Conservation (phyloP, 768 basidiomycete genomes). For the Phylloporus arenicola region DNA sequence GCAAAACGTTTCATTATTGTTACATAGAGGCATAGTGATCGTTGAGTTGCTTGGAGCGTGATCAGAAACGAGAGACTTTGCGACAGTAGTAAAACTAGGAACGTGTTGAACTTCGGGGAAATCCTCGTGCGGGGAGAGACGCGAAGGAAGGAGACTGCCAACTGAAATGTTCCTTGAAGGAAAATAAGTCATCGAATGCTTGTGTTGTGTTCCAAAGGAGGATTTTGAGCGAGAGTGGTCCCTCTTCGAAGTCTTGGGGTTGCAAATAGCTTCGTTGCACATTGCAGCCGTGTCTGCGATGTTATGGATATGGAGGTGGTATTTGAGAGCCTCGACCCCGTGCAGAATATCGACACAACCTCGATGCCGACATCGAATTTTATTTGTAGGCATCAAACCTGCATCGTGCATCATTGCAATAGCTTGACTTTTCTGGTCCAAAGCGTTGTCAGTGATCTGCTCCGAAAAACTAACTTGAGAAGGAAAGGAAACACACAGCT, state of each 20-base stretch:
- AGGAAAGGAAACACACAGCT: constrained; percentile 33
- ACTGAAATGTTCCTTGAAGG: constrained; percentile 15
- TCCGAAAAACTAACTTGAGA: neutral
- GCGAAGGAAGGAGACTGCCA: constrained; percentile 9
- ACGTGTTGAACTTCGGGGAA: neutral
- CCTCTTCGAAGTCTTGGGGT: constrained; percentile 3
- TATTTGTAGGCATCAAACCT: constrained; percentile 27
- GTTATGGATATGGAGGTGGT: constrained; percentile 54
- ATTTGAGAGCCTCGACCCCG: constrained; percentile 41
- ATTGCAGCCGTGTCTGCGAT: constrained; percentile 32
- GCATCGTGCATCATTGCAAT: constrained; percentile 23
- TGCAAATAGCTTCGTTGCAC: neutral
- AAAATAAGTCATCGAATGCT: neutral
- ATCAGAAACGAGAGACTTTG: constrained; percentile 7
- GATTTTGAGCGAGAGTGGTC: constrained; percentile 18
- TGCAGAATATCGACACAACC: constrained; percentile 42
- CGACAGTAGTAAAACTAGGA: constrained; percentile 11
- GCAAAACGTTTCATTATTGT: neutral
- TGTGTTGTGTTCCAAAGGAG: neutral
- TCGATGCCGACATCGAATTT: constrained; percentile 39
- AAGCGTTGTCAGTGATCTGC: neutral
- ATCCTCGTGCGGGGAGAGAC: constrained; percentile 12
- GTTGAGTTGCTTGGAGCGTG: neutral
- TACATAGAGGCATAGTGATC: neutral
- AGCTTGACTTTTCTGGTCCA: constrained; percentile 25